Evolutionary conservation across 208 protist genomes (phyloP).

Genomic region (Leishmania major): DNA sequence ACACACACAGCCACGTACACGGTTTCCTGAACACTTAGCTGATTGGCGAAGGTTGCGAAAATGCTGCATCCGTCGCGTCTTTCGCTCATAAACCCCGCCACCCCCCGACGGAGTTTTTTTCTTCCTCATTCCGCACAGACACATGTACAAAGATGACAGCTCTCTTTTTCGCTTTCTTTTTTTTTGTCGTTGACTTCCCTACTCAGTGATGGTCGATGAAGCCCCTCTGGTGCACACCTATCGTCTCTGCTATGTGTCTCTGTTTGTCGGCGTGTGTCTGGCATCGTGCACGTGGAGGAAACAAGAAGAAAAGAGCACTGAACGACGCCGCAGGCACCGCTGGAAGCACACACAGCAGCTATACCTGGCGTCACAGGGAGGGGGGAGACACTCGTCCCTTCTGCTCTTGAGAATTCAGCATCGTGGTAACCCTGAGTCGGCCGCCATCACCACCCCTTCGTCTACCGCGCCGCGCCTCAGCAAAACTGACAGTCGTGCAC

Average conservation of each 20-base stretch:
- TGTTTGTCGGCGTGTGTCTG: background rate
- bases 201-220: background rate
- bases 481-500: background rate
- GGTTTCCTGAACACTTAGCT: background rate
- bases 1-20: background rate
- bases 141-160: constrained; percentile 1
- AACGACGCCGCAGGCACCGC: background rate
- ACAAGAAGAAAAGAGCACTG: background rate
- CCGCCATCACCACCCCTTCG: background rate
- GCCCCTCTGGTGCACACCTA: background rate
- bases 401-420: background rate
- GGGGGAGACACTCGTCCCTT: background rate
- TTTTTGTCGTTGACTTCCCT: background rate
- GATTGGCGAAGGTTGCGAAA: background rate
- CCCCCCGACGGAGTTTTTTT: background rate
- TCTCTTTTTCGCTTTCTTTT: background rate
- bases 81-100: background rate
- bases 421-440: background rate
- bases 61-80: background rate
- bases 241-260: background rate
- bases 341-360: background rate
- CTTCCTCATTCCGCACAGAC: background rate
- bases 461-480: background rate
- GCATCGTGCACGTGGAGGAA: background rate
- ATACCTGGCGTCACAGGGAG: background rate